phyloP scores from a whole-genome alignment of 139 green algal species.

The Coelastrella sp. region DNA sequence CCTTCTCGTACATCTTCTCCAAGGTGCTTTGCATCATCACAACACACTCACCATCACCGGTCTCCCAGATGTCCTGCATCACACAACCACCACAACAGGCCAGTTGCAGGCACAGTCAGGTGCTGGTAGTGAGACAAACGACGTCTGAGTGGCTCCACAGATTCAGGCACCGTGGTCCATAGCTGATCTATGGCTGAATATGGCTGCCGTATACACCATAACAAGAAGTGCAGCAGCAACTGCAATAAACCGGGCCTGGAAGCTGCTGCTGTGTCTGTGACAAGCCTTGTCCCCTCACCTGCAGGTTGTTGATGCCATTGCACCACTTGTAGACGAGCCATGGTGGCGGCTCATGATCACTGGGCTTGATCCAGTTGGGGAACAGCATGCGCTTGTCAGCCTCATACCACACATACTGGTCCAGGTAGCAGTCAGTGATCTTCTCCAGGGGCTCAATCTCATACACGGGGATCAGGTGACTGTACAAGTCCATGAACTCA shows the following conservation, averaged over 20 bases:
- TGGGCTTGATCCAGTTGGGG: slow-evolving; percentile 99
- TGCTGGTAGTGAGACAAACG: too few species aligned
- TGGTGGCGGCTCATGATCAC: slow-evolving; percentile 95
- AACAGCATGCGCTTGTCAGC: slow-evolving; percentile 98
- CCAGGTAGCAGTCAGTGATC: slow-evolving; percentile 99
- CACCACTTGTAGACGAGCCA: slow-evolving; percentile 99
- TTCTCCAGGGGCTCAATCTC: slow-evolving; percentile 99
- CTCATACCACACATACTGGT: slow-evolving; percentile 88
- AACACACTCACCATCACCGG: slow-evolving; percentile 95
- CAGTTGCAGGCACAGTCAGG: not conserved
- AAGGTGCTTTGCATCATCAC: slow-evolving; percentile 98
- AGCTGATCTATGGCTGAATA: too few species aligned
- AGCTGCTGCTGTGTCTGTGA: too few species aligned
- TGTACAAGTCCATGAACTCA: slow-evolving; percentile 99
- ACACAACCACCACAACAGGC: not conserved
- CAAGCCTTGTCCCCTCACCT: not conserved
- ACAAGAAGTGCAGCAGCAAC: too few species aligned
- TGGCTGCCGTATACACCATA: too few species aligned
- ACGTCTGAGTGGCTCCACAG: too few species aligned
- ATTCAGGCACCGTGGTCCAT: too few species aligned
- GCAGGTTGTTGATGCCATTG: slow-evolving; percentile 94
- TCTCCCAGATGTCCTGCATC: slow-evolving; percentile 94
- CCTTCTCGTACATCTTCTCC: slow-evolving; percentile 99
- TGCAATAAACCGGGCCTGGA: too few species aligned
- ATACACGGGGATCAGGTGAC: slow-evolving; percentile 97